Evolutionary conservation across 371 early-diverging fungal species (phyloP).

Genomic region (Mucor velutinosus): DNA sequence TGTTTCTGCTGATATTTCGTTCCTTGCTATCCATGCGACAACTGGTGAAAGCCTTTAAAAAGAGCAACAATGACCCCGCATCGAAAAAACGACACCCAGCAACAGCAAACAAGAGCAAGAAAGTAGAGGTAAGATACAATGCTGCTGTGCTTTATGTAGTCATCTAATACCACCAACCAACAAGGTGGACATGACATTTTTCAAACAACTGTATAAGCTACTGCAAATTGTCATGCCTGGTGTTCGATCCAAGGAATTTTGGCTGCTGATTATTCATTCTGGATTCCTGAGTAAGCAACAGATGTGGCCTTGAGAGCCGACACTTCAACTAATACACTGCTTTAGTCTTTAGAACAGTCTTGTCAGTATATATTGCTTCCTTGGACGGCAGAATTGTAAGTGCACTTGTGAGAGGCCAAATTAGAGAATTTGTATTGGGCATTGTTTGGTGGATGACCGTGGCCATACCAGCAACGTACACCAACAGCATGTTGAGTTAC

Average conservation of each 20-base stretch:
- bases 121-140: constrained; percentile 35
- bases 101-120: constrained; percentile 28
- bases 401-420: constrained; percentile 80
- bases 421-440: constrained; percentile 76
- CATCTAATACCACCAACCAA: neutral
- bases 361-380: constrained; percentile 88
- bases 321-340: neutral
- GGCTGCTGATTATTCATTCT: constrained; percentile 79
- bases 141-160: neutral
- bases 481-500: constrained; percentile 90
- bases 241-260: constrained; percentile 76
- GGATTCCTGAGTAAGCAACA: constrained; percentile 66
- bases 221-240: constrained; percentile 82
- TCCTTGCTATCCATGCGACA: constrained; percentile 36
- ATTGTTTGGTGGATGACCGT: constrained; percentile 91
- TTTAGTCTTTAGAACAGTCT: constrained; percentile 77
- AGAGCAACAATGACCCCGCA: constrained; percentile 12
- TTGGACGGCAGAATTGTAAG: constrained; percentile 93
- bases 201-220: constrained; percentile 67
- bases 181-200: constrained; percentile 78
- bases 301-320: no score
- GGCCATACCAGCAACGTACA: constrained; percentile 94
- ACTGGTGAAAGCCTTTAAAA: constrained; percentile 23
- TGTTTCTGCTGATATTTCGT: constrained; percentile 44
- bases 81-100: constrained; percentile 17